Percentiles rank a stretch among this genome's conserved stretches.
phyloP scores from a whole-genome alignment of 2,329 filamentous ascomycete genomes.

The Zymoseptoria pseudotritici region DNA sequence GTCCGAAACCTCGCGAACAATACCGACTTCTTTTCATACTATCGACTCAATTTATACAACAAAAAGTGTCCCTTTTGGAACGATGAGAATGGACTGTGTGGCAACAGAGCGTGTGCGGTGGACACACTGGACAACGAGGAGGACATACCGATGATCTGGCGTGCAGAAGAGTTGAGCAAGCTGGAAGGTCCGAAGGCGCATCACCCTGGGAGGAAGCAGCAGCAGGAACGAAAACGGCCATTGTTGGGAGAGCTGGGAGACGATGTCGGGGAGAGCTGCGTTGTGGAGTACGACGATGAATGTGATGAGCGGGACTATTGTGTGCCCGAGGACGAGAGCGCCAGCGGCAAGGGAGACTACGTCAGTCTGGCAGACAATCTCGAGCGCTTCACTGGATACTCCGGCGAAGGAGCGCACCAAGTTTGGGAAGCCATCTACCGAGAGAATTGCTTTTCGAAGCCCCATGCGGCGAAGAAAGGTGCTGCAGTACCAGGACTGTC shows the following conservation, averaged over 20 bases:
- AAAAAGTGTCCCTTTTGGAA: slow-evolving; percentile 95
- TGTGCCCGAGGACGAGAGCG: slow-evolving; percentile 87
- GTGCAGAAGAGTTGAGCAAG: slow-evolving; percentile 84
- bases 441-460: slow-evolving; percentile 81
- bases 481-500: slow-evolving; percentile 16
- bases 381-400: slow-evolving; percentile 91
- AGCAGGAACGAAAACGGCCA: slow-evolving; percentile 64
- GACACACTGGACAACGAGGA: slow-evolving; percentile 93
- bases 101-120: slow-evolving; percentile 92
- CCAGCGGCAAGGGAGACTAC: slow-evolving; percentile 83
- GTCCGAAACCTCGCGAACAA: slow-evolving; percentile 74
- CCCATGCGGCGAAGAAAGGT: slow-evolving; percentile 19
- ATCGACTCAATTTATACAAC: slow-evolving; percentile 88
- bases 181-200: slow-evolving; percentile 84
- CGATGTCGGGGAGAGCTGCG: slow-evolving; percentile 86
- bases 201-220: slow-evolving; percentile 71
- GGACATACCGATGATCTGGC: slow-evolving; percentile 86
- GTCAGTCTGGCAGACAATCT: slow-evolving; percentile 90
- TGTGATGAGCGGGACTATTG: slow-evolving; percentile 97
- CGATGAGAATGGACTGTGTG: slow-evolving; percentile 88
- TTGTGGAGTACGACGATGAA: slow-evolving; percentile 95
- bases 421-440: slow-evolving; percentile 96
- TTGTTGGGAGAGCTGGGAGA: slow-evolving; percentile 78
- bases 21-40: slow-evolving; percentile 98
- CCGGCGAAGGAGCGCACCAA: slow-evolving; percentile 73